Evolutionary conservation across 768 basidiomycete genomes (phyloP), one percentile per base, ranked within the genome.

Genomic region (Xerocomellus chrysenteron): DNA sequence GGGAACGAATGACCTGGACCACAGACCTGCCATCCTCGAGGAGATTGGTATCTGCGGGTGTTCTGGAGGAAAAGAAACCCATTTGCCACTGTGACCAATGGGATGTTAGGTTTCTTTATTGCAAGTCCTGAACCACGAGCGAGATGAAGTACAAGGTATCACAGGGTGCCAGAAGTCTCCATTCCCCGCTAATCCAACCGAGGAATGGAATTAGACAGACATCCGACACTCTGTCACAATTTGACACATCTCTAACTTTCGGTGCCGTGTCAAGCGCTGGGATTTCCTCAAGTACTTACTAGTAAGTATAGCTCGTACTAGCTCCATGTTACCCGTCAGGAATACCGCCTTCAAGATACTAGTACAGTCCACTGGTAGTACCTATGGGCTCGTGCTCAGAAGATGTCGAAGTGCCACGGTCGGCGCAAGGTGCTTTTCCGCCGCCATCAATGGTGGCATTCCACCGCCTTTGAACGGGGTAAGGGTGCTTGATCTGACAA

Each of bases 401-500:
- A 53, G 8, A 19, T 42, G 36, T 35, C 59, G 30, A 32, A 53
- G 39, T 24, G 55, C 21, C 21, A 21, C 24, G 24, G 48, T 44
- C 17, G 47, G 52, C 42, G 45, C 44, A 37, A 51, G 65, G 33
- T n/a, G 7, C 33, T 50, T 59, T 13, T 71, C 69, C 40, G 26
- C 48, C 42, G 41, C 54, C 32, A 51, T 55, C 54, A 40, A 51
- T 32, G 41, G 54, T 51, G 88, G 85, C 47, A 91, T 92, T 26
- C 78, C 84, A 1, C 90, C 90, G 0, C 94, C 94, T 3, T 74
- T 98, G 57, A 78, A 81, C 58, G 93, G 91, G 16, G 76, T 95
- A 61, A 84, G 81, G 65, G 81, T 97, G n/a, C 77, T 98, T 24
- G 95, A 98, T 72, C 74, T 97, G 53, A 93, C 94, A 14, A 82